Base-by-base conservation (phyloP, 2,329 filamentous ascomycete genomes). In the Myriosclerotinia scirpicola region DNA sequence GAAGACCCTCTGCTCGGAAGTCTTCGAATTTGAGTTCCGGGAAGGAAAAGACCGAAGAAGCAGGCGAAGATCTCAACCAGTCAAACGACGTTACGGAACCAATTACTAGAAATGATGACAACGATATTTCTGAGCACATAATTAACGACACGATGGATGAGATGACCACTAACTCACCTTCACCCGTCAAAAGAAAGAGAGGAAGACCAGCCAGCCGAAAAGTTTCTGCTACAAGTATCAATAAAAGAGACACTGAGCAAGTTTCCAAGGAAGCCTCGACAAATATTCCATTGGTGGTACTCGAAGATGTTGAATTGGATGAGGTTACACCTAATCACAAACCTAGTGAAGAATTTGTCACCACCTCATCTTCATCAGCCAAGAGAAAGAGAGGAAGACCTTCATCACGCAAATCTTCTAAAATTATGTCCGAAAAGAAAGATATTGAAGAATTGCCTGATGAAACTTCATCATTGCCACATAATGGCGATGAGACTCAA, bases 381-480 rank as follows among this genome's bases (percentile, higher is more conserved):
- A 54, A 63, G 26, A 54, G 38, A 15, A 63, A 54, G 48, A 63
- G 48, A 17, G 60, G 48, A 54, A 63, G 60, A 34, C 36, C 48
- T 30, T 11, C 38, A 38, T 30, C 42, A 34, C 34, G 22, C 3
- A 63, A 63, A 42, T 40, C 50, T 54, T 63, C 60, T 30, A 22
- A 22, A 11, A 38, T 61, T 26, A 34, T 15, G 9, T 20, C 44
- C 17, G 58, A 56, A n/a, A 5, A 48, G 12, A 5, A n/a, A 50
- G 54, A 65, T 3, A 22, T 17, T 50, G 22, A 26, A 0, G 30
- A 61, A 22, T 50, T 26, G 30, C 46, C 14, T 0, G 15, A 60
- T 20, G 44, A 48, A n/a, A 1, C 15, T 26, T 61, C 44, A 61
- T 22, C 44, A 17, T 26, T 20, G 6, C 30, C 44, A 36, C 44